phyloP scores from a whole-genome alignment of 2,329 filamentous ascomycete genomes.

The Coniochaeta sp. region DNA sequence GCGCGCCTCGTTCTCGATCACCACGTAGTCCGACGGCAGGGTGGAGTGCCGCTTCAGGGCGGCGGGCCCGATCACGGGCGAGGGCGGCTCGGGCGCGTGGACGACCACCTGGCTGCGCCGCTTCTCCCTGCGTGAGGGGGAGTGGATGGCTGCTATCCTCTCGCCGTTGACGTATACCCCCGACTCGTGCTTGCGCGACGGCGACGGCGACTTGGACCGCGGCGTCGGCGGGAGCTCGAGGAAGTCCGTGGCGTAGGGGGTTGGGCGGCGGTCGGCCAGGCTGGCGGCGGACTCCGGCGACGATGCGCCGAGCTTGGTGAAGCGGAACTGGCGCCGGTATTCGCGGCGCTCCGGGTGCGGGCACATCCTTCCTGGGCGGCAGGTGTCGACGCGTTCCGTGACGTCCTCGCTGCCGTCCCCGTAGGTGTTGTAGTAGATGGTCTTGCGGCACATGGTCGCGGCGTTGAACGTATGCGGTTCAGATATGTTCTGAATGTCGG shows the following conservation, averaged over 20 bases:
- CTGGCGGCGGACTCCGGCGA: not conserved
- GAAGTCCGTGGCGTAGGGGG: constrained; percentile 7
- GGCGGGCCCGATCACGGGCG: constrained; percentile 8
- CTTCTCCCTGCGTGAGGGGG: constrained; percentile 8
- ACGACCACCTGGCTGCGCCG: constrained; percentile 8
- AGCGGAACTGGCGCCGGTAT: constrained; percentile 17
- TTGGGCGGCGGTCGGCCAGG: not conserved
- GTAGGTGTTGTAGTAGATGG: constrained; percentile 25
- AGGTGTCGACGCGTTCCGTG: constrained; percentile 21
- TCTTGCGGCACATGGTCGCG: constrained; percentile 24
- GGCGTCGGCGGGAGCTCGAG: constrained; percentile 9
- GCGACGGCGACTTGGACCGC: constrained; percentile 17
- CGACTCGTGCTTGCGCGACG: constrained; percentile 12
- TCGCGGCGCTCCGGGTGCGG: constrained; percentile 15
- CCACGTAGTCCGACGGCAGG: constrained; percentile 11
- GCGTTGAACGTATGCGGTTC: constrained; percentile 7
- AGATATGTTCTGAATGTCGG: constrained; percentile 3
- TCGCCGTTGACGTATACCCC: constrained; percentile 17
- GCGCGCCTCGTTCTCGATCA: constrained; percentile 14
- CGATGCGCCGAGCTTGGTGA: constrained; percentile 13
- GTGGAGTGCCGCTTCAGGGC: constrained; percentile 18
- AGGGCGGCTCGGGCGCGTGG: constrained; percentile 9
- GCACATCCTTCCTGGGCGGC: constrained; percentile 20
- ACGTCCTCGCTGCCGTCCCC: constrained; percentile 20
- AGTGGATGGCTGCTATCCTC: constrained; percentile 6